Conservation (phyloP, 2,329 filamentous ascomycete genomes). For the Exophiala calicioides region DNA sequence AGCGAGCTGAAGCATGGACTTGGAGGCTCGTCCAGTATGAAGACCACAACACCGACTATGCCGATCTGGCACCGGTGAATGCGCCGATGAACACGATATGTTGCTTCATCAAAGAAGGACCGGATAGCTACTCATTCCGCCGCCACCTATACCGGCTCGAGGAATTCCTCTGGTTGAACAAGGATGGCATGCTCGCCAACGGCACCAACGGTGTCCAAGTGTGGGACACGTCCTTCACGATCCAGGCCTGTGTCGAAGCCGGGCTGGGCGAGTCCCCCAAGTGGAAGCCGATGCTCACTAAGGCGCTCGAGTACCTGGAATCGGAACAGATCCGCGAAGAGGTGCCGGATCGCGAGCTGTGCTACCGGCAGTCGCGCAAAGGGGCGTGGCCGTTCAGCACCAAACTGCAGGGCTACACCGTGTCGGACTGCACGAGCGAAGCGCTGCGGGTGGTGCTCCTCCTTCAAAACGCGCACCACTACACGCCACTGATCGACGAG, state of each 20-base stretch:
- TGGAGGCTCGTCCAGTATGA: slow-evolving; percentile 86
- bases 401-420: slow-evolving; percentile 87
- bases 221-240: slow-evolving; percentile 92
- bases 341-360: slow-evolving; percentile 71
- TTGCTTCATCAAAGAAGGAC: slow-evolving; percentile 82
- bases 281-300: slow-evolving; percentile 80
- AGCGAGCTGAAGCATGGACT: slow-evolving; percentile 75
- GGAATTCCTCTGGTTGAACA: slow-evolving; percentile 88
- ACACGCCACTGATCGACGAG: slow-evolving; percentile 71
- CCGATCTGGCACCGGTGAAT: slow-evolving; percentile 84
- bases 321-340: slow-evolving; percentile 88
- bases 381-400: slow-evolving; percentile 97
- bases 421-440: slow-evolving; percentile 92
- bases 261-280: slow-evolving; percentile 74
- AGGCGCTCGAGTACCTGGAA: slow-evolving; percentile 82
- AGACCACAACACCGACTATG: slow-evolving; percentile 87
- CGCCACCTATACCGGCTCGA: slow-evolving; percentile 78
- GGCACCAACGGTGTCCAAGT: slow-evolving; percentile 97
- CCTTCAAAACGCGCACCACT: slow-evolving; percentile 76
- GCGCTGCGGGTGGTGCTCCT: slow-evolving; percentile 83
- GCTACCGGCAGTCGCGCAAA: slow-evolving; percentile 87
- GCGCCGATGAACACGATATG: slow-evolving; percentile 85
- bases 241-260: slow-evolving; percentile 78
- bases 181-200: slow-evolving; percentile 90
- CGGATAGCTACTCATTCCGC: slow-evolving; percentile 68